phyloP scores from a whole-genome alignment of 306 rosid genomes.

The Pueraria montana region DNA sequence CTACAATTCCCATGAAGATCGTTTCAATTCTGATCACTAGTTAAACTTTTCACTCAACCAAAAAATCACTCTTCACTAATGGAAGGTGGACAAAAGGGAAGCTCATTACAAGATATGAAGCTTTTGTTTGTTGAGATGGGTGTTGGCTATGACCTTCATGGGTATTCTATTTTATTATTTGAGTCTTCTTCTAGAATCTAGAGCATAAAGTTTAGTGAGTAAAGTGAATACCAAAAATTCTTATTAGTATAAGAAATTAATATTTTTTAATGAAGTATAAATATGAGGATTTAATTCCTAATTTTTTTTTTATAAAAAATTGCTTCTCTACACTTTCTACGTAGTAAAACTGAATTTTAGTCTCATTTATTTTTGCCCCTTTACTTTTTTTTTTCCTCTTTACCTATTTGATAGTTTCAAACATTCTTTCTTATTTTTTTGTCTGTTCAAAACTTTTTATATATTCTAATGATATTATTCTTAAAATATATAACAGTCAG shows the following conservation, averaged over 20 bases:
- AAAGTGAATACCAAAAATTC: background rate
- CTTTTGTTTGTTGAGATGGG: slow-evolving; percentile 87
- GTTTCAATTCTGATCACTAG: background rate
- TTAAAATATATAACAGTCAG: slow-evolving; percentile 56
- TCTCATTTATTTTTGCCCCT: background rate
- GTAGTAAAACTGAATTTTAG: background rate
- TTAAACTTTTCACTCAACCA: background rate
- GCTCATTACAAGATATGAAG: slow-evolving; percentile 59
- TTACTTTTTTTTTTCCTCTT: no score
- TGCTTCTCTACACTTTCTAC: background rate
- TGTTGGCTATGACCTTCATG: slow-evolving; percentile 85
- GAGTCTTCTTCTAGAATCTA: background rate
- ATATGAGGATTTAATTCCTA: background rate
- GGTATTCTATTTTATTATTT: slow-evolving; percentile 48
- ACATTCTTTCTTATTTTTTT: background rate
- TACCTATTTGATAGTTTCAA: background rate
- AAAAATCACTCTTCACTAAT: slow-evolving; percentile 30
- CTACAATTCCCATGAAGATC: background rate
- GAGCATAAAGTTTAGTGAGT: background rate
- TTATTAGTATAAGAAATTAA: background rate
- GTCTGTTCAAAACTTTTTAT: background rate
- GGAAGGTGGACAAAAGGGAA: slow-evolving; percentile 57
- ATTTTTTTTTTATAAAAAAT: background rate
- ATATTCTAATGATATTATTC: background rate
- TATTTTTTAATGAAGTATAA: background rate